phyloP scores from a whole-genome alignment of 169 alveolate genomes.

The Toxoplasma gondii region DNA sequence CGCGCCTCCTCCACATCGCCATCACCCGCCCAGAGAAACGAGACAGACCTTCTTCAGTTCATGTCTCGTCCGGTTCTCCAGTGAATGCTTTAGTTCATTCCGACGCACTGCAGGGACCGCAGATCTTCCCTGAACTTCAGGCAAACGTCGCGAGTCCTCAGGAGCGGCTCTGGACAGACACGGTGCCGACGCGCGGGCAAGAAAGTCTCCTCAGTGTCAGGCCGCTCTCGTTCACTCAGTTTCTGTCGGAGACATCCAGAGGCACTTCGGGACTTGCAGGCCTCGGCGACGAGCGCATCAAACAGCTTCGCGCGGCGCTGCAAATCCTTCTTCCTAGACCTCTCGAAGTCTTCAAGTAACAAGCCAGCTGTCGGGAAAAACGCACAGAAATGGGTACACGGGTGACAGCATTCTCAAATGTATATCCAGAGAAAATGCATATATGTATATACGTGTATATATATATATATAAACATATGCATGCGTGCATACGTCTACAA shows the following conservation, averaged over 20 bases:
- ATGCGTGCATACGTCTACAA: background rate
- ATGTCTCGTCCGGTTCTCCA: background rate
- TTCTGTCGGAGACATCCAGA: background rate
- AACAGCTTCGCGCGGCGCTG: background rate
- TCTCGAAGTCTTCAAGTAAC: background rate
- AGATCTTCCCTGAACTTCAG: background rate
- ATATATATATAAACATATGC: background rate
- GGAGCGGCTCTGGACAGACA: background rate
- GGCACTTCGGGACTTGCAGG: background rate
- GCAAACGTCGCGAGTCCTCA: background rate
- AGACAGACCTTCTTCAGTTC: too few species aligned
- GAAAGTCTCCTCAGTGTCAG: background rate
- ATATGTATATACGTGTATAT: background rate
- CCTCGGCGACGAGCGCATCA: background rate
- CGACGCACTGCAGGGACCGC: background rate
- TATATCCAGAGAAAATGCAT: background rate
- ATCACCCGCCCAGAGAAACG: background rate
- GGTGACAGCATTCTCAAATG: too few species aligned
- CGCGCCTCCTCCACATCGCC: background rate
- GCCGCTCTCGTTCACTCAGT: background rate
- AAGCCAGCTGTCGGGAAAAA: background rate
- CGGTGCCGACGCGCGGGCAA: too few species aligned
- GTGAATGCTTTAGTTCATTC: background rate
- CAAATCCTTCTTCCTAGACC: background rate
- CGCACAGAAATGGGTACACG: too few species aligned